A percentile compares a stretch with the other conserved stretches of the same genome.
phyloP scores from a whole-genome alignment of 2,329 filamentous ascomycete genomes.

The Colletotrichum limetticola region DNA sequence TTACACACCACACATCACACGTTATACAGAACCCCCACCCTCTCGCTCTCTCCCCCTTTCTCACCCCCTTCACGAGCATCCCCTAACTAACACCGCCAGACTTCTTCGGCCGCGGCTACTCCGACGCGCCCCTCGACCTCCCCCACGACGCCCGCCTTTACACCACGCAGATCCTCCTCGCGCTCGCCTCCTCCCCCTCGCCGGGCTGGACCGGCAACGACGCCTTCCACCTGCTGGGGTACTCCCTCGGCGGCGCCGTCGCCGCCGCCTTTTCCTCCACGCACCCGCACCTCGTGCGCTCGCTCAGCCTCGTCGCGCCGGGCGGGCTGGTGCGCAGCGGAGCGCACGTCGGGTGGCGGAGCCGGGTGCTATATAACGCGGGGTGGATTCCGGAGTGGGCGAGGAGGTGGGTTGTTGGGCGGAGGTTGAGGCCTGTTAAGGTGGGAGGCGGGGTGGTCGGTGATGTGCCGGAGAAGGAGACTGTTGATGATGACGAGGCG shows the following conservation, averaged over 20 bases:
- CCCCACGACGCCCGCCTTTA: constrained; percentile 73
- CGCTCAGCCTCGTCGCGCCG: constrained; percentile 74
- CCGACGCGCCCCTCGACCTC: constrained; percentile 71
- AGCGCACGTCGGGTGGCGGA: constrained; percentile 67
- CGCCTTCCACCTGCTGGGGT: constrained; percentile 79
- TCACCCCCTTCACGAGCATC: not conserved
- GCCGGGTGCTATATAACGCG: constrained; percentile 70
- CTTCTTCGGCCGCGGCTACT: constrained; percentile 82
- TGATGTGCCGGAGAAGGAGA: constrained; percentile 49
- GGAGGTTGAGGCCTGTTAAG: constrained; percentile 55
- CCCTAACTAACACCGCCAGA: constrained; percentile 54
- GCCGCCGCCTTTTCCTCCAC: constrained; percentile 75
- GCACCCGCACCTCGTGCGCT: constrained; percentile 72
- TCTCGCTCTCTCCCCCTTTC: not conserved
- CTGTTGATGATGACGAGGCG: constrained; percentile 50
- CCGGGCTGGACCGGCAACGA: constrained; percentile 61
- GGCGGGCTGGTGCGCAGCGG: constrained; percentile 73
- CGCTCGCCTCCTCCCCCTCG: constrained; percentile 70
- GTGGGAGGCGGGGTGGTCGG: constrained; percentile 38
- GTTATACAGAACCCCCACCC: too few species aligned
- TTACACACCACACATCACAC: not conserved
- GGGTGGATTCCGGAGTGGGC: constrained; percentile 69
- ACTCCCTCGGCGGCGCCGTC: constrained; percentile 83
- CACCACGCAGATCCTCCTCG: constrained; percentile 72
- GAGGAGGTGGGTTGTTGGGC: constrained; percentile 62